Percentiles rank a stretch among this genome's conserved stretches.
Evolutionary conservation across 2,329 filamentous ascomycete genomes (phyloP).

Genomic region (Xylariaceae sp.): DNA sequence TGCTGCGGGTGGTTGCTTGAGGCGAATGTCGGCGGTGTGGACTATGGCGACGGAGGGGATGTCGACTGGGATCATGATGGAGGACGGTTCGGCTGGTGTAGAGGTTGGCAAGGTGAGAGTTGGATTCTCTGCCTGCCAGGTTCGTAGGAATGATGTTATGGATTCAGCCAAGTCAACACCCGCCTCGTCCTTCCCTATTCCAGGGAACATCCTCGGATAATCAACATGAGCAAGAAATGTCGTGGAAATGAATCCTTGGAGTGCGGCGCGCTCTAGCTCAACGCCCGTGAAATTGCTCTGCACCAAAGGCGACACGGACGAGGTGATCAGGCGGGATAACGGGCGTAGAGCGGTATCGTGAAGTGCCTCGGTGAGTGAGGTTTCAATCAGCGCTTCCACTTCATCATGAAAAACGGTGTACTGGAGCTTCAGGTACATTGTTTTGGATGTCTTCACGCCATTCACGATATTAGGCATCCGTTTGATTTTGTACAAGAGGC

Average conservation of each 20-base stretch:
- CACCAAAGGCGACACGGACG: constrained; percentile 43
- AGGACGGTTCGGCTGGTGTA: constrained; percentile 45
- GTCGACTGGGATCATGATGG: constrained; percentile 84
- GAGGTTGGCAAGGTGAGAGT: constrained; percentile 32
- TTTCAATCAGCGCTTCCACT: constrained; percentile 50
- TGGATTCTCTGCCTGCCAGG: constrained; percentile 38
- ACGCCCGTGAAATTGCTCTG: constrained; percentile 42
- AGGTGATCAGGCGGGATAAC: constrained; percentile 46
- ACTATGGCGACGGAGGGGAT: constrained; percentile 79
- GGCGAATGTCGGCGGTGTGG: constrained; percentile 67
- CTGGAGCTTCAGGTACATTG: constrained; percentile 64
- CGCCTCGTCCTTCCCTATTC: constrained; percentile 42
- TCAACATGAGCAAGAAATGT: constrained; percentile 42
- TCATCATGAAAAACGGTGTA: constrained; percentile 77
- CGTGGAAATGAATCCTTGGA: constrained; percentile 51
- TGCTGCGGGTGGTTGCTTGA: constrained; percentile 39
- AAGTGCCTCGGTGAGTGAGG: constrained; percentile 41
- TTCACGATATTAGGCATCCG: constrained; percentile 43
- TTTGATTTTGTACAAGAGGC: constrained; percentile 73
- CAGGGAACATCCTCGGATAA: constrained; percentile 49
- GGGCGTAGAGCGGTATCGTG: constrained; percentile 39
- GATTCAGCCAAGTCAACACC: constrained; percentile 33
- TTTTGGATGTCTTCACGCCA: constrained; percentile 38
- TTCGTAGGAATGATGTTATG: constrained; percentile 35
- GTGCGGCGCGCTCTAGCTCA: constrained; percentile 54